These are phyloP conservation scores for Xylariaceae sp. DNA, from an alignment of 2,329 filamentous ascomycete genomes.

Conservation along the genomic window DNA sequence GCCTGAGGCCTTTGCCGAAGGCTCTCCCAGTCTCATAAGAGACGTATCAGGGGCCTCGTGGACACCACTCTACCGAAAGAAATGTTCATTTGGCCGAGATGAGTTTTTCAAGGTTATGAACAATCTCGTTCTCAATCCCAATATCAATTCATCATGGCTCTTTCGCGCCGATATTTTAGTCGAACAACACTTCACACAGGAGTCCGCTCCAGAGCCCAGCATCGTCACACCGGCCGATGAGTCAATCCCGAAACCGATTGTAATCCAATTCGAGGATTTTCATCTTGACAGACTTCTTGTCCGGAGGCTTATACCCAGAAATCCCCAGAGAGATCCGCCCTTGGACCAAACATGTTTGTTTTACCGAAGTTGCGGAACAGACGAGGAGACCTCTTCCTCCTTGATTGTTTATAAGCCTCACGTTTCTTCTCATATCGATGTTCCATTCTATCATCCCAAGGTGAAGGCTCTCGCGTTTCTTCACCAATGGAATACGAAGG, in stretches of 20 bases:
- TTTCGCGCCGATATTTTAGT: slow-evolving; percentile 72
- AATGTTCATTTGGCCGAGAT: slow-evolving; percentile 57
- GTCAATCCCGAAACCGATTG: slow-evolving; percentile 28
- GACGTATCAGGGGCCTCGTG: slow-evolving; percentile 39
- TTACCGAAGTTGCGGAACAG: slow-evolving; percentile 41
- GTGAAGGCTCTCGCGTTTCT: slow-evolving; percentile 70
- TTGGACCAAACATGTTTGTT: slow-evolving; percentile 80
- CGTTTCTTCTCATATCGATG: slow-evolving; percentile 50
- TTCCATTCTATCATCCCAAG: slow-evolving; percentile 85
- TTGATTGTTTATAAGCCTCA: slow-evolving; percentile 79
- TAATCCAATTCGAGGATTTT: slow-evolving; percentile 44
- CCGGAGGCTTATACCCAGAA: slow-evolving; percentile 74
- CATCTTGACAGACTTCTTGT: slow-evolving; percentile 60
- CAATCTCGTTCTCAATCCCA: slow-evolving; percentile 73
- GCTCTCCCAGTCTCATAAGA: slow-evolving; percentile 33
- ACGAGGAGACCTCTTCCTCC: slow-evolving; percentile 40
- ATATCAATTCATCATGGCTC: slow-evolving; percentile 71
- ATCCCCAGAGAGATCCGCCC: slow-evolving; percentile 66
- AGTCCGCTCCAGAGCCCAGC: slow-evolving; percentile 26
- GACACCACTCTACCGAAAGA: slow-evolving; percentile 50
- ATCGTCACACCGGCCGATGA: slow-evolving; percentile 24
- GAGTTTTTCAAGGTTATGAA: slow-evolving; percentile 64
- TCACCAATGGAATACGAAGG: slow-evolving; percentile 55
- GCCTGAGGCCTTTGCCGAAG: slow-evolving; percentile 33
- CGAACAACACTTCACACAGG: slow-evolving; percentile 39